Evolutionary conservation across 768 basidiomycete species (phyloP).

Genomic region (Tulasnella calospora): DNA sequence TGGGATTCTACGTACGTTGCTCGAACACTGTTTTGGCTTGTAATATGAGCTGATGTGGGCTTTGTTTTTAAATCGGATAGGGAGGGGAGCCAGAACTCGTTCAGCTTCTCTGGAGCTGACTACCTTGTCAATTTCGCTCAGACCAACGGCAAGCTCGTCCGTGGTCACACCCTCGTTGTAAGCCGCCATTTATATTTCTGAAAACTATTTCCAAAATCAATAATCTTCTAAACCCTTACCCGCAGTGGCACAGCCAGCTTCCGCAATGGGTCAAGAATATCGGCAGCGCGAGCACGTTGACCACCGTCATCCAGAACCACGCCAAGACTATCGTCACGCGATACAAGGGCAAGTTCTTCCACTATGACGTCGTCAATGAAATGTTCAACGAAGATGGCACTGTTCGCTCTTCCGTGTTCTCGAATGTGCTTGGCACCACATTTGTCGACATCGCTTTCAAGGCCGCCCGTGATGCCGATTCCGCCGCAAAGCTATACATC

Average conservation of each 20-base stretch:
- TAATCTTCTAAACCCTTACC: too few species aligned
- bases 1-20: slow-evolving; percentile 9
- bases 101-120: slow-evolving; percentile 26
- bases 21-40: not conserved
- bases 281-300: slow-evolving; percentile 23
- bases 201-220: too few species aligned
- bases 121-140: slow-evolving; percentile 28
- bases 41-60: not conserved
- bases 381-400: slow-evolving; percentile 52
- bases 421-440: slow-evolving; percentile 44
- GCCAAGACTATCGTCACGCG: slow-evolving; percentile 23
- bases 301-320: slow-evolving; percentile 29
- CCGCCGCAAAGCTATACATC: slow-evolving; percentile 36
- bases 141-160: slow-evolving; percentile 26
- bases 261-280: slow-evolving; percentile 28
- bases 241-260: slow-evolving; percentile 22
- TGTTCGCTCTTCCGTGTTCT: slow-evolving; percentile 43
- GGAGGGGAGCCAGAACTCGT: slow-evolving; percentile 18
- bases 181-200: not conserved
- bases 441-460: slow-evolving; percentile 53
- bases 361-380: slow-evolving; percentile 35
- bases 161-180: slow-evolving; percentile 27
- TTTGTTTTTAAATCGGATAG: not conserved
- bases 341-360: slow-evolving; percentile 26
- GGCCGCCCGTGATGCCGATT: slow-evolving; percentile 49